Evolutionary conservation across 176 grass and related monocot genomes (phyloP).

Genomic region (Hsuehochloa calcarea): DNA sequence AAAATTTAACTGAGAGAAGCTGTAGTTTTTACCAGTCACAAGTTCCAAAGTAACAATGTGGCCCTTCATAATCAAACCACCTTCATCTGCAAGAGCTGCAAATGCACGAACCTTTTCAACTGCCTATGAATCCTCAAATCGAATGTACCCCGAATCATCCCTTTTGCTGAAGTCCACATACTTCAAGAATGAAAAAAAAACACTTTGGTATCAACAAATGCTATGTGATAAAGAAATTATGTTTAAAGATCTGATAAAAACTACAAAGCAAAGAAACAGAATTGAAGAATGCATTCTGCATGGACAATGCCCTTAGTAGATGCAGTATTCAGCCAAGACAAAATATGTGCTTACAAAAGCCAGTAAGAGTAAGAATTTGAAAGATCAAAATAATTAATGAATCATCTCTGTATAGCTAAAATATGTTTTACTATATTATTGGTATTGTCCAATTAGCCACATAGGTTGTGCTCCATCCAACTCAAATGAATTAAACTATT

Average conservation of each 20-base stretch:
- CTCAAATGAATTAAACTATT: slow-evolving; percentile 4
- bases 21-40: slow-evolving; percentile 56
- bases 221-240: slow-evolving; percentile 9
- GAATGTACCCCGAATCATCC: slow-evolving; percentile 76
- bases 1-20: neutral
- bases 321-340: neutral
- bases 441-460: slow-evolving; percentile 6
- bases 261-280: neutral
- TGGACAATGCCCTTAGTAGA: neutral
- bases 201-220: neutral
- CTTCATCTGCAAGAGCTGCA: slow-evolving; percentile 70
- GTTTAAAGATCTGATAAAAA: slow-evolving; percentile 20
- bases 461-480: slow-evolving; percentile 8
- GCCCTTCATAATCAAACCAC: slow-evolving; percentile 73
- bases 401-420: neutral
- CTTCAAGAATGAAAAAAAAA: slow-evolving; percentile 42
- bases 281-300: neutral
- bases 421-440: slow-evolving; percentile 3
- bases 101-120: slow-evolving; percentile 72
- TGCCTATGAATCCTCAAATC: slow-evolving; percentile 71
- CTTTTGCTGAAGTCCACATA: slow-evolving; percentile 82
- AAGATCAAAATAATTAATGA: neutral
- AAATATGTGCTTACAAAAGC: slow-evolving; percentile 15
- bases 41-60: slow-evolving; percentile 72
- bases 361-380: neutral